A percentile compares a stretch with the other conserved stretches of the same genome.
Conservation (phyloP, 345 rosid genomes). For the Draba incana region DNA sequence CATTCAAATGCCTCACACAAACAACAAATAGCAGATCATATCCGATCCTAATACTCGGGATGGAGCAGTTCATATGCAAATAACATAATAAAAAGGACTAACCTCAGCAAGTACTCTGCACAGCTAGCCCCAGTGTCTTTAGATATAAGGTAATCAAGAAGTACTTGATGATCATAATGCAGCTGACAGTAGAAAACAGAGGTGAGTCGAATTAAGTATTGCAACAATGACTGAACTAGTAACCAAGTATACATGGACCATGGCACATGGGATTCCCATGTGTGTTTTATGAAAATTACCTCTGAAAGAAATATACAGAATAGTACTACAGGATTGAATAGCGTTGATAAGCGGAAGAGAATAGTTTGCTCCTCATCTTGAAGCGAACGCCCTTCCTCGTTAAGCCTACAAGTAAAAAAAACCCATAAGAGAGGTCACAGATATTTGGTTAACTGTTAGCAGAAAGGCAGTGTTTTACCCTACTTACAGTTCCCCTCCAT, state of each 20-base stretch:
- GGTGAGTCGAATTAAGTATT: not conserved
- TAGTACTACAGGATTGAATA: slow-evolving; percentile 68
- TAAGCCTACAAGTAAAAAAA: slow-evolving; percentile 46
- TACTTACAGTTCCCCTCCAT: slow-evolving; percentile 55
- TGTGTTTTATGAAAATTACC: slow-evolving; percentile 49
- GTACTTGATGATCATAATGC: slow-evolving; percentile 88
- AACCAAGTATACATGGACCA: slow-evolving; percentile 3
- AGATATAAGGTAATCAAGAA: slow-evolving; percentile 91
- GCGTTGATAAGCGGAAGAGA: slow-evolving; percentile 47
- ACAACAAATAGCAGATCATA: slow-evolving; percentile 24
- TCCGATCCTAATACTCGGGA: not conserved
- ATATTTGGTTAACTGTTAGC: not conserved
- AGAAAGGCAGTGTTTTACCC: slow-evolving; percentile 27
- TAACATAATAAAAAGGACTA: slow-evolving; percentile 3
- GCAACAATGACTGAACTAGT: slow-evolving; percentile 20
- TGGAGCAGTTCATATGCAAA: slow-evolving; percentile 15
- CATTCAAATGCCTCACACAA: slow-evolving; percentile 5
- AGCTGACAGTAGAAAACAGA: slow-evolving; percentile 49
- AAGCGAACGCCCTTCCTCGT: slow-evolving; percentile 38
- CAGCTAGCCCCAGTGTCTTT: slow-evolving; percentile 72
- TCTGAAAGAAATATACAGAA: slow-evolving; percentile 78
- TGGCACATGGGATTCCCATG: not conserved
- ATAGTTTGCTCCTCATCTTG: slow-evolving; percentile 45
- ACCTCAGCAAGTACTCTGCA: slow-evolving; percentile 87
- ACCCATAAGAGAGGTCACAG: slow-evolving; percentile 17